These are phyloP conservation scores for Silene noctiflora DNA, from an alignment of 179 eudicot genomes.

Conservation along the genomic window DNA sequence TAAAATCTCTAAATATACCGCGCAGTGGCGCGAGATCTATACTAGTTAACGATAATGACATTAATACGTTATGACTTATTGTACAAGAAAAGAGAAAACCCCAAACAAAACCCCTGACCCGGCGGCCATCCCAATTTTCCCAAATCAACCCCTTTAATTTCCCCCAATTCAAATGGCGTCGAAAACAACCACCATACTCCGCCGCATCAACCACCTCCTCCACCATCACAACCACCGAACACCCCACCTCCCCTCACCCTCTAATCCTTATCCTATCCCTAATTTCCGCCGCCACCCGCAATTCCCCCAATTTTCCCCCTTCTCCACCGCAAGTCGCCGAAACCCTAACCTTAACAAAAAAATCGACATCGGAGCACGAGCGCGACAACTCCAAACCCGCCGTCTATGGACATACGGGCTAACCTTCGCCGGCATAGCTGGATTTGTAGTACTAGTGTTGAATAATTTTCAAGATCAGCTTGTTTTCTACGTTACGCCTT, in stretches of 20 bases:
- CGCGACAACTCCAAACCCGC: constrained; percentile 75
- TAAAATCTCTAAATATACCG: no score
- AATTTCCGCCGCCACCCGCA: constrained; percentile 20
- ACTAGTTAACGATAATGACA: no score
- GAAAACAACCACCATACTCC: constrained; percentile 32
- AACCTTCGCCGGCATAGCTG: constrained; percentile 77
- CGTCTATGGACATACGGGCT: constrained; percentile 84
- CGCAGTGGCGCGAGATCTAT: no score
- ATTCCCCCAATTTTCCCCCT: constrained; percentile 25
- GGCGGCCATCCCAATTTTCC: neutral
- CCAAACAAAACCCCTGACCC: neutral
- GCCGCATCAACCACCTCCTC: constrained; percentile 26
- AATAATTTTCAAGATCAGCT: constrained; percentile 83
- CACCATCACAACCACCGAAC: constrained; percentile 24
- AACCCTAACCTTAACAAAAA: constrained; percentile 30
- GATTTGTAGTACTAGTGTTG: constrained; percentile 63
- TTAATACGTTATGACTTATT: no score
- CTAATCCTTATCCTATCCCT: constrained; percentile 5
- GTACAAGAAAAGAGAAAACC: no score
- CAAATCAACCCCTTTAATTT: neutral
- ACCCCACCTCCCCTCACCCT: constrained; percentile 3
- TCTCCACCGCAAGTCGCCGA: constrained; percentile 54
- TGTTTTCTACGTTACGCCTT: constrained; percentile 80
- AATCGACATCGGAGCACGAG: constrained; percentile 77
- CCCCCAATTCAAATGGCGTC: constrained; percentile 19